phyloP scores from a whole-genome alignment of 2,329 filamentous ascomycete species.

The Xylariaceae sp. region DNA sequence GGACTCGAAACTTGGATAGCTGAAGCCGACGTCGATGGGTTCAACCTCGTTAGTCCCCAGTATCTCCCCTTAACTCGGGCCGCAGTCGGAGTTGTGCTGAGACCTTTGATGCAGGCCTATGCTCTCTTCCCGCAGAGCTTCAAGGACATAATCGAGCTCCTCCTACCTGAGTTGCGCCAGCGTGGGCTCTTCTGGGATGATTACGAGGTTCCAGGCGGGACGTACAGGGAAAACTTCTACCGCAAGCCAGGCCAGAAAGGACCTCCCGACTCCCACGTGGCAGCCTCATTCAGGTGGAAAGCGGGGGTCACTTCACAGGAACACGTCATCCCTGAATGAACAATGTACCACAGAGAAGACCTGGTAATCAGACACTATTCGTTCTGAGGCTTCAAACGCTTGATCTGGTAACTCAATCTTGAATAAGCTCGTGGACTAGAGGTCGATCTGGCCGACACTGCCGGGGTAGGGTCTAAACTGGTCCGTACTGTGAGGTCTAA shows the following conservation, averaged over 20 bases:
- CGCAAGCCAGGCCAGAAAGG: slow-evolving; percentile 40
- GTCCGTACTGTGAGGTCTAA: no score
- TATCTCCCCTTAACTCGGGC: neutral
- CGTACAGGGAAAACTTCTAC: slow-evolving; percentile 55
- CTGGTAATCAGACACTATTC: no score
- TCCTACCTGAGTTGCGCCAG: slow-evolving; percentile 55
- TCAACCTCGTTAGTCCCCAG: slow-evolving; percentile 56
- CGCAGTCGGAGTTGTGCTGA: neutral
- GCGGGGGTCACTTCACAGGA: slow-evolving; percentile 22
- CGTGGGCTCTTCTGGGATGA: slow-evolving; percentile 51
- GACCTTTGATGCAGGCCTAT: slow-evolving; percentile 39
- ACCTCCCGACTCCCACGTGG: slow-evolving; percentile 44
- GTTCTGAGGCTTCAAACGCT: no score
- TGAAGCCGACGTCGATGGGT: slow-evolving; percentile 66
- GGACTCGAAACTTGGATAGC: slow-evolving; percentile 58
- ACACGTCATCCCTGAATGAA: slow-evolving; percentile 21
- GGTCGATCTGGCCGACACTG: no score
- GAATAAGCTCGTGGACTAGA: no score
- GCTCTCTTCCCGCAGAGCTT: slow-evolving; percentile 61
- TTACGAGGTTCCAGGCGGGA: slow-evolving; percentile 47
- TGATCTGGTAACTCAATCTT: no score
- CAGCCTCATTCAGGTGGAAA: slow-evolving; percentile 39
- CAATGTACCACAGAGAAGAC: no score
- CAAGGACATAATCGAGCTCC: slow-evolving; percentile 57
- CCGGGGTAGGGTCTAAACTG: no score